Evolutionary conservation across 352 stramenopile genomes (phyloP).

Genomic region (Albugo candida): DNA sequence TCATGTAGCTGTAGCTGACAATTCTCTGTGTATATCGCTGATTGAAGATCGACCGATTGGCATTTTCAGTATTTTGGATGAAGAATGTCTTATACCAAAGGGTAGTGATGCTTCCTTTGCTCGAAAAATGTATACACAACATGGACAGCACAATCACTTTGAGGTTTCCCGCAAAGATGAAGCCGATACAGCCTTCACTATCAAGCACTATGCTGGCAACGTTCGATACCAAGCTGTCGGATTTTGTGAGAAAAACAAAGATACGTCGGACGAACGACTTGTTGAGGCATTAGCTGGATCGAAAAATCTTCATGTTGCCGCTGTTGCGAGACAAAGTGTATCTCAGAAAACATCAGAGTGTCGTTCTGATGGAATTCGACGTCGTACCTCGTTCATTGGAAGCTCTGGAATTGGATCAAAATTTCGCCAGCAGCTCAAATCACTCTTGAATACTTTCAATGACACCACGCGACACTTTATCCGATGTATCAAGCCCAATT

Average conservation of each 20-base stretch:
- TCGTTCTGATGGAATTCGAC: constrained; percentile 24
- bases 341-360: constrained; percentile 8
- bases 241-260: constrained; percentile 81
- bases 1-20: constrained; percentile 26
- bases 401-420: constrained; percentile 75
- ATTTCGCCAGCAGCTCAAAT: constrained; percentile 86
- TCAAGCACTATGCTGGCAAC: constrained; percentile 64
- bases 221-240: constrained; percentile 52
- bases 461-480: constrained; percentile 95
- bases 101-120: constrained; percentile 3
- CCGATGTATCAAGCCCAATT: constrained; percentile 97
- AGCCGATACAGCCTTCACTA: constrained; percentile 45
- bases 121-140: constrained; percentile 14
- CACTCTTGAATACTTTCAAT: constrained; percentile 85
- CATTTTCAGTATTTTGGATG: constrained; percentile 23
- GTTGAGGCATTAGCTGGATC: constrained; percentile 43
- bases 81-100: constrained; percentile 16
- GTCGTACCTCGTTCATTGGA: constrained; percentile 45
- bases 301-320: constrained; percentile 41
- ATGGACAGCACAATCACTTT: constrained; percentile 36
- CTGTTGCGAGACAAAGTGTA: constrained; percentile 39
- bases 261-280: constrained; percentile 63
- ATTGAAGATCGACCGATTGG: constrained; percentile 27
- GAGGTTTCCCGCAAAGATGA: constrained; percentile 43
- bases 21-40: constrained; percentile 29